Evolutionary conservation across 257 asterid genomes (phyloP).

Genomic region (Petrea volubilis): DNA sequence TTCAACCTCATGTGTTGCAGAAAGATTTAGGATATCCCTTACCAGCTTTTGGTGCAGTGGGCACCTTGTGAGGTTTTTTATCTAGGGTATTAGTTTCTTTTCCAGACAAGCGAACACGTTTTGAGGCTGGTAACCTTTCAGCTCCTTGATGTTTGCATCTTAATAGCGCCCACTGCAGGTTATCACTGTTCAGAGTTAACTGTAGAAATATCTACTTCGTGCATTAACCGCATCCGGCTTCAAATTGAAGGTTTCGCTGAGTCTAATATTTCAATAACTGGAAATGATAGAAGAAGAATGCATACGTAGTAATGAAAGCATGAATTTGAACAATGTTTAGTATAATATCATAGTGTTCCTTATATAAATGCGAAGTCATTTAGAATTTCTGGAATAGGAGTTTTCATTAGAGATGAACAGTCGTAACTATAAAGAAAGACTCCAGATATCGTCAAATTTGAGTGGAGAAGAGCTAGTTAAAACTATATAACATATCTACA

Average conservation of each 20-base stretch:
- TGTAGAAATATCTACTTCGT: background rate
- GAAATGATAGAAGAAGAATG: conserved; percentile 15
- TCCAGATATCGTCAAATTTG: background rate
- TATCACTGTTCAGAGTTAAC: conserved; percentile 25
- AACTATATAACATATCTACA: background rate
- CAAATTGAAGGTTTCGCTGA: background rate
- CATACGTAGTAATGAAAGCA: conserved; percentile 3
- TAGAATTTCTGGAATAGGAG: background rate
- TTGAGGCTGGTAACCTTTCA: conserved; percentile 37
- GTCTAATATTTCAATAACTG: background rate
- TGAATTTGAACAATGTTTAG: background rate
- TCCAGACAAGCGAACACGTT: conserved; percentile 59
- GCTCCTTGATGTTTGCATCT: conserved; percentile 29
- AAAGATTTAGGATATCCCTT: conserved; percentile 34
- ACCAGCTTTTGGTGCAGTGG: conserved; percentile 40
- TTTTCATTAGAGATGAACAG: background rate
- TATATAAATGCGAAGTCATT: background rate
- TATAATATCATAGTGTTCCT: background rate
- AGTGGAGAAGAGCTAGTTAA: background rate
- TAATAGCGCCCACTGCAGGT: conserved; percentile 25
- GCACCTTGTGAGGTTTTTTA: conserved; percentile 37
- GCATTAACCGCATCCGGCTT: background rate
- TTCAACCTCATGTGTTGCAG: conserved; percentile 4
- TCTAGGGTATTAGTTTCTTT: conserved; percentile 29
- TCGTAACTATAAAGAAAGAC: background rate